Evolutionary conservation across 257 asterid species (phyloP).

Genomic region (Solanum piurae): DNA sequence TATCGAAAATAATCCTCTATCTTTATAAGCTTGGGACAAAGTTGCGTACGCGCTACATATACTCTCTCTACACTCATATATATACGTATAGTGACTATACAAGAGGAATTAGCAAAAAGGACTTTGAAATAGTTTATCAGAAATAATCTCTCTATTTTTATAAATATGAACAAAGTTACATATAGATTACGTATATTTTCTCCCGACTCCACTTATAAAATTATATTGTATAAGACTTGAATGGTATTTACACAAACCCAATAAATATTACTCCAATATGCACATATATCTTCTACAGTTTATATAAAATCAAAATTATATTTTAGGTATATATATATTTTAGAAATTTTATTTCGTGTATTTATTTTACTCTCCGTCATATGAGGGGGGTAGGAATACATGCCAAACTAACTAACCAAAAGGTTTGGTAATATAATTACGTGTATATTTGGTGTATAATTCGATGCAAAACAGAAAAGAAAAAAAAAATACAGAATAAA

Average conservation of each 20-base stretch:
- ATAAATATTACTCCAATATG: no score
- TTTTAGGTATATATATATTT: background rate
- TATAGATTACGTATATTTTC: no score
- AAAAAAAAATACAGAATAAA: background rate
- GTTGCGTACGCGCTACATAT: background rate
- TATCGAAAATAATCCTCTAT: background rate
- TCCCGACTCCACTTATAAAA: no score
- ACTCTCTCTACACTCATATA: background rate
- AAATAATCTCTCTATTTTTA: no score
- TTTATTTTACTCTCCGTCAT: background rate
- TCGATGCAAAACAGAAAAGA: slow-evolving; percentile 9
- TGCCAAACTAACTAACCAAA: background rate
- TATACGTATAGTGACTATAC: no score
- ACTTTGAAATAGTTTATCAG: no score
- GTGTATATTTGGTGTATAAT: background rate
- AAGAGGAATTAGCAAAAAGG: no score
- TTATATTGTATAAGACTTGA: no score
- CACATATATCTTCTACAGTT: no score
- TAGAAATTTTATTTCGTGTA: background rate
- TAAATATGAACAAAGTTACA: no score
- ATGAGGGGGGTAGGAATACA: background rate
- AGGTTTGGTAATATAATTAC: background rate
- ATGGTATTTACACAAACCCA: background rate
- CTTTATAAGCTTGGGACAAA: background rate
- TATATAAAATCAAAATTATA: background rate